Conservation (phyloP, 495 filamentous ascomycete species). For the Aspergillus nidulans region DNA sequence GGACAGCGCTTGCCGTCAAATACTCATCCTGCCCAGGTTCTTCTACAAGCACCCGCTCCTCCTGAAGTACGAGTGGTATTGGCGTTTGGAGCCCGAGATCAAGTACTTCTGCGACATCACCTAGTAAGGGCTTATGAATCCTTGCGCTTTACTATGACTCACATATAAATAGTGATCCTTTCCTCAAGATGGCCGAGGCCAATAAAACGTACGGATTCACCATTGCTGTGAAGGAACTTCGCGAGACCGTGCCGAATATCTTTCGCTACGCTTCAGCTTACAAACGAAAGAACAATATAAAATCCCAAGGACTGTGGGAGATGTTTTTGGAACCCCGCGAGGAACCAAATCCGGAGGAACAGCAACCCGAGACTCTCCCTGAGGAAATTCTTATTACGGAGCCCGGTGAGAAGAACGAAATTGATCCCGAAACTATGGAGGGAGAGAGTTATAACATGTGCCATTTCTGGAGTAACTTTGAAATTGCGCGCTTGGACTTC, state of each 20-base stretch:
- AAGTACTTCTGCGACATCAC: slow-evolving; percentile 99
- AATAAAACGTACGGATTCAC: slow-evolving; percentile 99
- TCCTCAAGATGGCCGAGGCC: slow-evolving; percentile 80
- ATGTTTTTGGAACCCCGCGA: slow-evolving; percentile 89
- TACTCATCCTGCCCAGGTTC: slow-evolving; percentile 50
- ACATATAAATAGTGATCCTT: slow-evolving; percentile 70
- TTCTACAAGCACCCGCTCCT: slow-evolving; percentile 98
- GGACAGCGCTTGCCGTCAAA: slow-evolving; percentile 8
- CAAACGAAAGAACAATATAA: slow-evolving; percentile 87
- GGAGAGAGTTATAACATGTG: slow-evolving; percentile 99
- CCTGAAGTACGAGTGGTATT: slow-evolving; percentile 99
- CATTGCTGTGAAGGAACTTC: slow-evolving; percentile 97
- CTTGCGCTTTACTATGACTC: slow-evolving; percentile 13
- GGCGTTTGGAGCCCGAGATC: slow-evolving; percentile 99
- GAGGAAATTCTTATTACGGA: slow-evolving; percentile 79
- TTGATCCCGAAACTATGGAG: slow-evolving; percentile 93
- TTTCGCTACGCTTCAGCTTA: slow-evolving; percentile 99
- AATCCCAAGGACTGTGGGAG: slow-evolving; percentile 93
- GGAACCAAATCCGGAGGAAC: slow-evolving; percentile 54
- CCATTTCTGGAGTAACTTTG: slow-evolving; percentile 99
- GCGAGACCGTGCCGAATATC: slow-evolving; percentile 97
- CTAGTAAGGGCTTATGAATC: slow-evolving; percentile 62
- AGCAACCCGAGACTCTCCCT: slow-evolving; percentile 67
- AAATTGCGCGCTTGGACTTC: slow-evolving; percentile 92
- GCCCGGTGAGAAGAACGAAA: slow-evolving; percentile 67